Conservation (phyloP, 140 eudicot genomes). For the Ambrosia hybrid region DNA sequence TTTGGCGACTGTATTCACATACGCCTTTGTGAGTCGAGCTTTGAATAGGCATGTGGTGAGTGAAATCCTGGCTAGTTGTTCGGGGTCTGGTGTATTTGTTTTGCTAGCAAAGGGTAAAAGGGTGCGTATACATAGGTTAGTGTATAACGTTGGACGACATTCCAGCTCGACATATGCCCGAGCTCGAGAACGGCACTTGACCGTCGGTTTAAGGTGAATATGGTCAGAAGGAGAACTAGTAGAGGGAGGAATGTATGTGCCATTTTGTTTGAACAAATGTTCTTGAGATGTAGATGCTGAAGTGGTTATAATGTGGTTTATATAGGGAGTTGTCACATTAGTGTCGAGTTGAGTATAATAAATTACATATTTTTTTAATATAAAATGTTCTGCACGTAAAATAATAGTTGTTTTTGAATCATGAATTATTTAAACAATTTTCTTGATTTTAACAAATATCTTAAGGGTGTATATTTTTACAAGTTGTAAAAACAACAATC, state of each 20-base stretch:
- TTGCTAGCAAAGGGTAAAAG: conserved; percentile 40
- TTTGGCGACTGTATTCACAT: conserved; percentile 41
- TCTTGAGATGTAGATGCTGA: conserved; percentile 11
- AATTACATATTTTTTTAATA: not conserved
- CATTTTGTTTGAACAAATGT: conserved; percentile 33
- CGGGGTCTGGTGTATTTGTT: conserved; percentile 32
- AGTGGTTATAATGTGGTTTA: conserved; percentile 24
- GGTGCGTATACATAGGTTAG: conserved; percentile 43
- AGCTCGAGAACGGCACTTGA: conserved; percentile 50
- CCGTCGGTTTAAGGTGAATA: conserved; percentile 36
- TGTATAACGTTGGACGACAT: conserved; percentile 55
- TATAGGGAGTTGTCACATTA: conserved; percentile 24
- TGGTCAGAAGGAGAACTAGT: conserved; percentile 36
- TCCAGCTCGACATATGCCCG: conserved; percentile 51
- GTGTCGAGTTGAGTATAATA: conserved; percentile 3
- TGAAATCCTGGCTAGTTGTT: conserved; percentile 56
- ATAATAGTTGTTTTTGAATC: conserved; percentile 12
- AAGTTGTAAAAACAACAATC: too few species aligned
- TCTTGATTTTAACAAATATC: not conserved
- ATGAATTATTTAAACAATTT: not conserved
- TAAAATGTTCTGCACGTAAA: conserved; percentile 18
- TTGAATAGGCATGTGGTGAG: conserved; percentile 41
- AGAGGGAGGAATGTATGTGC: conserved; percentile 35
- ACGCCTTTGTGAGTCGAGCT: conserved; percentile 49
- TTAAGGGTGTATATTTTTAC: not conserved